phyloP scores from a whole-genome alignment of 306 rosid species.

The Sophora flavescens region DNA sequence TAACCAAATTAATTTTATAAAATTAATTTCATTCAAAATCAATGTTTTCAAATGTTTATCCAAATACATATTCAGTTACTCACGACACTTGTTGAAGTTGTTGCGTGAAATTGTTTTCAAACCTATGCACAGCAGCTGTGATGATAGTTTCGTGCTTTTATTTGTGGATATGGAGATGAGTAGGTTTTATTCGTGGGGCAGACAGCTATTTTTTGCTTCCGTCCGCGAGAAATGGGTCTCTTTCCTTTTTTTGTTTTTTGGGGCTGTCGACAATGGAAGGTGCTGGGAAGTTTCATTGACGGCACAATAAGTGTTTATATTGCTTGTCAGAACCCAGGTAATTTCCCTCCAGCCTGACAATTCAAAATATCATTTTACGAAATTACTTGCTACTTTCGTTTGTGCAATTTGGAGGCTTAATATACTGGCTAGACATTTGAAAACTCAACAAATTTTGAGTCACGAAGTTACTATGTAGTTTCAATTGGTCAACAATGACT shows the following conservation, averaged over 20 bases:
- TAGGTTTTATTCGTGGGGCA: too few relatives aligned
- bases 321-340: not conserved
- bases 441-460: slow-evolving; percentile 23
- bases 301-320: not conserved
- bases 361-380: slow-evolving; percentile 15
- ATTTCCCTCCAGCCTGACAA: not conserved
- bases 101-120: too few relatives aligned
- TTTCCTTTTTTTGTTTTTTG: not conserved
- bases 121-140: too few relatives aligned
- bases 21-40: too few relatives aligned
- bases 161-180: too few relatives aligned
- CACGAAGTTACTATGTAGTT: slow-evolving; percentile 43
- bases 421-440: not conserved
- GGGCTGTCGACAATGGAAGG: slow-evolving; percentile 37
- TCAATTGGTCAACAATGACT: slow-evolving; percentile 36
- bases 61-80: too few relatives aligned
- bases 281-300: slow-evolving; percentile 54
- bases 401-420: not conserved
- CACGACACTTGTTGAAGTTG: too few relatives aligned
- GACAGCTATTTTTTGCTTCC: too few relatives aligned
- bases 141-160: too few relatives aligned
- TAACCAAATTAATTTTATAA: too few relatives aligned
- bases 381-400: slow-evolving; percentile 28
- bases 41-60: too few relatives aligned
- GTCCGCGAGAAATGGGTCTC: not conserved